phyloP scores from a whole-genome alignment of 2,329 filamentous ascomycete genomes.

The Basipetospora chlamydospora region DNA sequence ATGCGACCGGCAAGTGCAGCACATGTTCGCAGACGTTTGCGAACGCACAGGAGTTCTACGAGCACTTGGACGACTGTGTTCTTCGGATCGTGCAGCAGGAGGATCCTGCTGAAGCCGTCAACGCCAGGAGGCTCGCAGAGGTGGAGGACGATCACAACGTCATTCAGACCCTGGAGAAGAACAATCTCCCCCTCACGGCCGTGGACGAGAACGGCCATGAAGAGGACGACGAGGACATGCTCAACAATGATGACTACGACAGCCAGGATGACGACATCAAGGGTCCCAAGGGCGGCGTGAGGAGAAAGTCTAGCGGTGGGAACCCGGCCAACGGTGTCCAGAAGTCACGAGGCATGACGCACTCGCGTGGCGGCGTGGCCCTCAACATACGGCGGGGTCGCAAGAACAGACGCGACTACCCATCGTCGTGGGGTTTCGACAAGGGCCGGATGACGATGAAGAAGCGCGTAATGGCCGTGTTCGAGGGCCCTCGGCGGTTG shows the following conservation, averaged over 20 bases:
- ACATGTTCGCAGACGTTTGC: conserved; percentile 83
- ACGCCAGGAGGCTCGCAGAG: conserved; percentile 50
- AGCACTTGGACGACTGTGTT: conserved; percentile 76
- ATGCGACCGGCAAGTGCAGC: conserved; percentile 86
- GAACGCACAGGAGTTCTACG: conserved; percentile 95
- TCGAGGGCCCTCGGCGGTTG: conserved; percentile 72
- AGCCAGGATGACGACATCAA: conserved; percentile 35
- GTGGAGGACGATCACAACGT: conserved; percentile 50
- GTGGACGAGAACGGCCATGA: conserved; percentile 38
- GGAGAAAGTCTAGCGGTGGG: conserved; percentile 33
- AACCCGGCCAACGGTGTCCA: conserved; percentile 43
- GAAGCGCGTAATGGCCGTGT: conserved; percentile 89
- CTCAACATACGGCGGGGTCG: conserved; percentile 50
- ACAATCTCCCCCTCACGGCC: conserved; percentile 34
- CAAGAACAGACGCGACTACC: conserved; percentile 89
- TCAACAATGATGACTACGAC: conserved; percentile 41
- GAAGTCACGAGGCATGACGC: conserved; percentile 60
- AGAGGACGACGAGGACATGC: conserved; percentile 31
- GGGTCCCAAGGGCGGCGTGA: conserved; percentile 28
- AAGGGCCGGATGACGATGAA: conserved; percentile 95
- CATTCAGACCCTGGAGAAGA: conserved; percentile 48
- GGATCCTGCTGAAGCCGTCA: conserved; percentile 54
- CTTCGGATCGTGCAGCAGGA: conserved; percentile 58
- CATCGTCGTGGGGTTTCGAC: conserved; percentile 83
- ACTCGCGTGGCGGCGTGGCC: conserved; percentile 59